Evolutionary conservation across 78 protist species (phyloP), one percentile per base, ranked within the genome.

Genomic region (Dictyostelium brefeldianum): DNA sequence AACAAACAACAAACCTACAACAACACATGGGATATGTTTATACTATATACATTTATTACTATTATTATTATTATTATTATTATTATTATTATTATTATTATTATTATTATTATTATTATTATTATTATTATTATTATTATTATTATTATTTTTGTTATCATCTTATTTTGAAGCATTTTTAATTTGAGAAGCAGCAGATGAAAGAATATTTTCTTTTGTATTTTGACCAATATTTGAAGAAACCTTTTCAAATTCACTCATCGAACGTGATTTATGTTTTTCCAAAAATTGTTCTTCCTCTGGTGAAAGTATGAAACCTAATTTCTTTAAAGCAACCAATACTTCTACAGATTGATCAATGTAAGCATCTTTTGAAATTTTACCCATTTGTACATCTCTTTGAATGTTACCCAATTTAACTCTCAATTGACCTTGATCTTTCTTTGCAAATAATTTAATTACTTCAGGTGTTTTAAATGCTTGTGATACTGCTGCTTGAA

Each of bases 381-480:
- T 96, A 11, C 95, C 93, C 17, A 97, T 84, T 25, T 83, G 62
- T 5, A 65, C 85, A 48, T 89, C 75, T 48, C 89, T 81, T 80
- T 94, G 97, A 22, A 93, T 46, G n/a, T 46, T 83, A 43, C 57
- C 25, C 25, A 97, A 53, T 50, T 90, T 90, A 25, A 50, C 69
- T 25, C 98, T 65, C 47, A 97, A 83, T 51, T 36, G 62, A 18
- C 80, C 87, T 69, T 96, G 95, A 83, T 97, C 92, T 65, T 92
- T 83, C 74, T 96, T 95, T 12, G 98, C 98, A 57, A 97, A 97
- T 62, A 97, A 22, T 27, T 91, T 82, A 59, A 97, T 96, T 78
- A 97, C 97, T 53, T 96, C 98, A 47, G 98, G 97, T 5, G 98
- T 97, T 64, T 95, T 77, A 89, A 97, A 97, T 15, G 98, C 98